Evolutionary conservation across 768 basidiomycete species (phyloP).

Genomic region (Suillus cothurnatus): DNA sequence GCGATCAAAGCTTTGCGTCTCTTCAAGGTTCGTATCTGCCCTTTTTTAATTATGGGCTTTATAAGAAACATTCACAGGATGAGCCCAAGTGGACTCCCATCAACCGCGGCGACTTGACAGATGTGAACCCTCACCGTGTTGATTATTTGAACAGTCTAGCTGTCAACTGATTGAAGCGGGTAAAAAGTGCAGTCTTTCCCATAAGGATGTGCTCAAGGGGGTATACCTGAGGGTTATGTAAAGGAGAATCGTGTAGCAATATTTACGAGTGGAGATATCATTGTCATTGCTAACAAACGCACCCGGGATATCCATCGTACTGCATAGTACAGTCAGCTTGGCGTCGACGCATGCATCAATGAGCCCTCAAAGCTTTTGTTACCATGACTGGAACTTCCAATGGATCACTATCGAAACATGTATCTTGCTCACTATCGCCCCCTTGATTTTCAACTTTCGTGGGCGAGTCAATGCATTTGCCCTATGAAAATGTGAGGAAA

Average conservation of each 20-base stretch:
- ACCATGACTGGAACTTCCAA: no score
- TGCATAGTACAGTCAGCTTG: no score
- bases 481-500: not conserved
- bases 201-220: not conserved
- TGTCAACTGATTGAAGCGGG: conserved; percentile 25
- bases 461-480: no score
- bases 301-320: no score
- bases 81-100: conserved; percentile 90
- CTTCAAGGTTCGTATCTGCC: conserved; percentile 63
- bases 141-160: conserved; percentile 59
- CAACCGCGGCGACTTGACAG: conserved; percentile 63
- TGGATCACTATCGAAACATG: no score
- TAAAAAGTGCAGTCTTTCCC: not conserved
- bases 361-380: no score
- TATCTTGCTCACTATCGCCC: no score
- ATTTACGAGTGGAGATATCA: not conserved
- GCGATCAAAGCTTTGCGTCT: conserved; percentile 76
- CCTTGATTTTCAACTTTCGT: no score
- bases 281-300: no score
- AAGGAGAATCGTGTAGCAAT: not conserved
- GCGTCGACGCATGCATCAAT: no score
- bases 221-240: not conserved
- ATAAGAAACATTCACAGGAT: conserved; percentile 50
- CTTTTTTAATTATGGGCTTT: not conserved
- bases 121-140: conserved; percentile 61